Evolutionary conservation across 140 eudicot species (phyloP).

Genomic region (Flaveria floridana): DNA sequence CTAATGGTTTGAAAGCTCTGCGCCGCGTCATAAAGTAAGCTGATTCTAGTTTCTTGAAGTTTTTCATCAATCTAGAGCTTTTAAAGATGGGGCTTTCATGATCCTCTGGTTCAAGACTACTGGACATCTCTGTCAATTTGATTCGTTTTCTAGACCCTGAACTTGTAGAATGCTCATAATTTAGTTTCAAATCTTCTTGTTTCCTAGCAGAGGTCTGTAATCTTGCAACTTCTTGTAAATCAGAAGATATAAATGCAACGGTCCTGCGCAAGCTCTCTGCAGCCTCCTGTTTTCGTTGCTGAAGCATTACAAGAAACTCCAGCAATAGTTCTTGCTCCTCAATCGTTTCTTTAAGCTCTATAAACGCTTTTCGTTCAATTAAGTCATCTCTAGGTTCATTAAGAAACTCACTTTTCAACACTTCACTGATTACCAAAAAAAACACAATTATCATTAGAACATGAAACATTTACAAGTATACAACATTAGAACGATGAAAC

Average conservation of each 20-base stretch:
- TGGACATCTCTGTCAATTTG: conserved; percentile 43
- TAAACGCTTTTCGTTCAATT: conserved; percentile 67
- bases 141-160: conserved; percentile 59
- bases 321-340: conserved; percentile 86
- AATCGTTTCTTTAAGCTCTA: conserved; percentile 70
- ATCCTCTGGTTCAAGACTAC: conserved; percentile 34
- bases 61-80: conserved; percentile 69
- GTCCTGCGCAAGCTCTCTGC: conserved; percentile 56
- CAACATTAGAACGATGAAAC: background rate
- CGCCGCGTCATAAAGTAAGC: conserved; percentile 66
- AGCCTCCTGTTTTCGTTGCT: conserved; percentile 69
- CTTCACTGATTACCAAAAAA: conserved; percentile 49
- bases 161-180: conserved; percentile 49
- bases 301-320: conserved; percentile 62
- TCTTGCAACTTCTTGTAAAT: conserved; percentile 68
- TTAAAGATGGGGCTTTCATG: conserved; percentile 44
- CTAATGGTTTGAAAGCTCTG: conserved; percentile 42
- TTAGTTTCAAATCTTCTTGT: conserved; percentile 31
- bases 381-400: conserved; percentile 68
- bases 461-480: background rate
- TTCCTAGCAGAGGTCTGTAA: conserved; percentile 48
- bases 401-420: conserved; percentile 80
- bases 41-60: conserved; percentile 80
- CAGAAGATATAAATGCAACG: conserved; percentile 73
- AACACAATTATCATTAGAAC: conserved; percentile 17